Percentiles rank a stretch among this genome's conserved stretches.
Conservation (phyloP, 495 filamentous ascomycete genomes). For the Trypethelium eluteriae region DNA sequence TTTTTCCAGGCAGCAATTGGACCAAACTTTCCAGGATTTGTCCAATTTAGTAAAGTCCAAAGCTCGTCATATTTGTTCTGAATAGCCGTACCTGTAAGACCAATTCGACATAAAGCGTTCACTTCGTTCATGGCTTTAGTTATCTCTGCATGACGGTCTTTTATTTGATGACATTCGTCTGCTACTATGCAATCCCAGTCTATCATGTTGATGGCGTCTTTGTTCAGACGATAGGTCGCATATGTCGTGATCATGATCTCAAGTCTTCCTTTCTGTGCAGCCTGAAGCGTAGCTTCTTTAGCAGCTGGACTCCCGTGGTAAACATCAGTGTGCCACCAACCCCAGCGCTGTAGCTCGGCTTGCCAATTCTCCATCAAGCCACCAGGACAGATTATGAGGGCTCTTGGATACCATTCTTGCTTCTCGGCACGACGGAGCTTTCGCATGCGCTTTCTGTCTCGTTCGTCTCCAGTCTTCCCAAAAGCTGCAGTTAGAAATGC, state of each 20-base stretch:
- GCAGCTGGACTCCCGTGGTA: conserved; percentile 61
- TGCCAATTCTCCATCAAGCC: conserved; percentile 86
- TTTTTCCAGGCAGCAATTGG: conserved; percentile 69
- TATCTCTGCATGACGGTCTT: conserved; percentile 66
- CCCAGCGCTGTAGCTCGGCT: conserved; percentile 78
- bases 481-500: conserved; percentile 89
- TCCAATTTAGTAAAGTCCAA: conserved; percentile 96
- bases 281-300: conserved; percentile 63
- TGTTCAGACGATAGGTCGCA: conserved; percentile 70
- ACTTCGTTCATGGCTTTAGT: conserved; percentile 85
- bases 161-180: conserved; percentile 91
- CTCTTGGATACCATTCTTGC: conserved; percentile 72
- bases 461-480: conserved; percentile 86
- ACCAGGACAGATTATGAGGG: conserved; percentile 82
- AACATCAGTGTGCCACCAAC: conserved; percentile 84
- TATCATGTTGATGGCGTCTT: conserved; percentile 69
- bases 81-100: conserved; percentile 91
- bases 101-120: conserved; percentile 88
- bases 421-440: conserved; percentile 60
- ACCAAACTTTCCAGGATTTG: conserved; percentile 82
- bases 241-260: conserved; percentile 96
- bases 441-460: conserved; percentile 84
- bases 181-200: conserved; percentile 97
- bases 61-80: conserved; percentile 98
- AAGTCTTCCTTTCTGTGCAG: conserved; percentile 64